Evolutionary conservation across 208 protist species (phyloP), one percentile per base, ranked within the genome.

Genomic region (Trypanosoma congolense): DNA sequence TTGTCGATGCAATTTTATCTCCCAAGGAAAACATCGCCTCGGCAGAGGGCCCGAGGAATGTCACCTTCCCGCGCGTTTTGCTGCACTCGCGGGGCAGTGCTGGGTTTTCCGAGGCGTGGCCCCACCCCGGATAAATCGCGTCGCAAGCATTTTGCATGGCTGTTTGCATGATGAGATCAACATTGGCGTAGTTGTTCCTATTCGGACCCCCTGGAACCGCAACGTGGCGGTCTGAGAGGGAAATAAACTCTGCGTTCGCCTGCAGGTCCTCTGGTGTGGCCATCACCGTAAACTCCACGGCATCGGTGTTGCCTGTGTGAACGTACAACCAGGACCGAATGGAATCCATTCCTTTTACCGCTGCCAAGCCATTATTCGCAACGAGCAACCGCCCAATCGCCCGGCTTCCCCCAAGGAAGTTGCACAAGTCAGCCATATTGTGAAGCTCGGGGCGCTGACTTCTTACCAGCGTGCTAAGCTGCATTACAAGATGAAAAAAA

Each of bases 161-260:
- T 14, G 96, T 93, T 55, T 98, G 91, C 49, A 99, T 93, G 63
- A 99, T 99, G 29, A 98, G 80, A 48, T 97, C 87, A 9, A 99
- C 97, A 77, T 99, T 99, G 53, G 95, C 96, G 78, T 99, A 99
- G 83, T 99, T 99, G 84, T 99, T 98, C 44, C 79, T 83, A 74
- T 98, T 99, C 5, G 80, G 71, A 14, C 97, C 98, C n/a, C 97
- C 98, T 3, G 96, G 95, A 0, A 99, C 97, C 22, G 81, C 65
- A 29, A 97, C 76, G 53, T 92, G 70, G 43, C 97, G 71, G 60
- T 99, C 95, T 2, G 97, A 96, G 62, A 99, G 83, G 44, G 91
- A 86, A 56, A 99, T 98, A 71, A 98, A 99, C 77, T 99, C 97
- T 10, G 97, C 97, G 72, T 99, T 98, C 4, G 86, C 96, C 59